Base-by-base conservation (phyloP, 2,329 filamentous ascomycete species). In the Fusarium xylarioides region DNA sequence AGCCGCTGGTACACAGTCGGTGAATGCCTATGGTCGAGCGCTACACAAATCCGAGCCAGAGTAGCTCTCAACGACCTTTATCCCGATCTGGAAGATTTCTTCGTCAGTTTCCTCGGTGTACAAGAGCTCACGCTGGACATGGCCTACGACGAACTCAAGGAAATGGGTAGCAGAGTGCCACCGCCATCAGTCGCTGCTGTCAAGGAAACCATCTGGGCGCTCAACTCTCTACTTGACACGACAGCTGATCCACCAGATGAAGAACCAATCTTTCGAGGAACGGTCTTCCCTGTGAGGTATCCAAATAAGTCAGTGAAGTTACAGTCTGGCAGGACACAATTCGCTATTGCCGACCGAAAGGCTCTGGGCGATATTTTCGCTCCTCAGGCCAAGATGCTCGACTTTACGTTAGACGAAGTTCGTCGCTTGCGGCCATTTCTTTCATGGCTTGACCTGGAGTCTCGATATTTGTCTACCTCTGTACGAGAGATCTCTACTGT, bases 301-400 rank as follows among this genome's bases (percentile, higher is more conserved):
- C 71, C 76, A 4, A 69, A 73, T 30, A 73, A 73, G 1, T 35
- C 62, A 1, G 62, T 60, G 11, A 64, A 47, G 5, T 28, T 80
- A 3, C 55, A 71, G 11, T 62, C 70, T 0, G 73, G 66, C 0
- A 49, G 52, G 7, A 63, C 71, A 0, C 66, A 76, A 28, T 85
- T 85, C 54, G 78, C 76, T 16, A 78, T 85, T 4, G 58, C 76
- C 4, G 83, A 85, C 54, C 79, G 80, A 30, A 76, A 82, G 12
- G 23, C 43, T 1, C 57, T 83, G 4, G 56, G 50, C 0, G 68
- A 76, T 7, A 56, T 67, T 1, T 85, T 85, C 53, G 26, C 54
- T 0, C 26, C 57, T 10, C 74, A 64, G 16, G 77, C 79, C 7
- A 82, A 79, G 52, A 63, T 81, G 5, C 71, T 85, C 0, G 82